Evolutionary conservation across 768 basidiomycete species (phyloP), one percentile per base, ranked within the genome.

Genomic region (Aureoboletus auriporus): DNA sequence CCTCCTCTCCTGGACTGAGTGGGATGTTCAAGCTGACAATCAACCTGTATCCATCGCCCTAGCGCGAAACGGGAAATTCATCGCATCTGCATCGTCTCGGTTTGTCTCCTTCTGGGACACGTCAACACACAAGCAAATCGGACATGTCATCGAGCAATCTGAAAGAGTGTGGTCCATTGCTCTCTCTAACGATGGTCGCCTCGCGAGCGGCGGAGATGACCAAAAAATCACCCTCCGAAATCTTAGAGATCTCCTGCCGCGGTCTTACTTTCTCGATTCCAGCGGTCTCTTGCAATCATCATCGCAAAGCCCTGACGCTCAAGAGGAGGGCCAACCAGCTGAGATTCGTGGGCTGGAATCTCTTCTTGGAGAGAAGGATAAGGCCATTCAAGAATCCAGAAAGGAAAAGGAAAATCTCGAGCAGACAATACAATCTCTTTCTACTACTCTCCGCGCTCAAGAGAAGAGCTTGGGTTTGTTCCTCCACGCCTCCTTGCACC

Each of bases 31-130:
- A 6, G 40, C 39, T 2, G 16, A 47, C 16, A 47, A 41, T 39
- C 33, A 34, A 5, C 46, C 46, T 4, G 13, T 42, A 9, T 33
- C 49, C 14, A 50, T 50, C 33, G 43, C 49, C 5, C 39, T 50
- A 4, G 42, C 49, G 10, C 13, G 14, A 27, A 50, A 40, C 20
- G 49, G 40, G 26, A 44, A 35, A 14, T 50, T 50, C 39, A 34
- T 50, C 39, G 43, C 20, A 14, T 29, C 13, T 1, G 37, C 49
- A 23, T 44, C 49, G 1, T 39, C 31, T 10, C 42, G 43, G 1
- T 50, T 44, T 13, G 28, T 50, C 33, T 40, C 49, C 16, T 40
- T 50, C n/a, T 50, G 49, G 49, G 49, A 50, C 38, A 36, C 43
- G 9, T 35, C 49, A 5, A 50, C 49, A 4, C 49, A 44, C 33